Conservation (phyloP, 306 rosid genomes). For the Lotus japonicus region DNA sequence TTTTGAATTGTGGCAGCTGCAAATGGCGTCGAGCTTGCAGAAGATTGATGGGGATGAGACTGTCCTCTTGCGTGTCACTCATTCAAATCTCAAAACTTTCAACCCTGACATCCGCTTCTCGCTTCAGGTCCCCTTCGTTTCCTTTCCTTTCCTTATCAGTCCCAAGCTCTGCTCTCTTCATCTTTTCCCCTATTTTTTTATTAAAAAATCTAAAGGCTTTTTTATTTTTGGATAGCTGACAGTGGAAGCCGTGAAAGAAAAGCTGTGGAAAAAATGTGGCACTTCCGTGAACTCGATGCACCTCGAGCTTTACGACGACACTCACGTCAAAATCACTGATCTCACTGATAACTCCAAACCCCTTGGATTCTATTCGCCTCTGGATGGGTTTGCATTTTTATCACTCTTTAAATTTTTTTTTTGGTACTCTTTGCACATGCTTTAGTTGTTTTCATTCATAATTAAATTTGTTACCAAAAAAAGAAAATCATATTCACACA, state of each 20-base stretch:
- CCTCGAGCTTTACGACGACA: conserved; percentile 64
- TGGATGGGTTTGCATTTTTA: conserved; percentile 49
- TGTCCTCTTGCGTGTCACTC: conserved; percentile 59
- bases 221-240: conserved; percentile 30
- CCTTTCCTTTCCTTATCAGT: too few species aligned
- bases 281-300: conserved; percentile 71
- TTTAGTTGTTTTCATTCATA: background rate
- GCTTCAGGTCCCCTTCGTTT: conserved; percentile 32
- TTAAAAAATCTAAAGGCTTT: background rate
- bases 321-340: conserved; percentile 52
- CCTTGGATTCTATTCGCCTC: conserved; percentile 72
- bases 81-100: conserved; percentile 70
- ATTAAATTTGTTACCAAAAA: too few species aligned
- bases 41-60: conserved; percentile 61
- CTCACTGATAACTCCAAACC: conserved; percentile 53
- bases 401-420: background rate
- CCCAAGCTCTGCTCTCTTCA: background rate
- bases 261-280: conserved; percentile 80
- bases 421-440: background rate
- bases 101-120: conserved; percentile 65
- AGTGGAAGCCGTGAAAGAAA: conserved; percentile 70
- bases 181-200: background rate
- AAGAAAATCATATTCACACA: too few species aligned
- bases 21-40: conserved; percentile 57
- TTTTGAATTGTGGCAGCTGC: background rate